Base-by-base conservation (phyloP, 2,329 filamentous ascomycete species). In the Colletotrichum trifolii region DNA sequence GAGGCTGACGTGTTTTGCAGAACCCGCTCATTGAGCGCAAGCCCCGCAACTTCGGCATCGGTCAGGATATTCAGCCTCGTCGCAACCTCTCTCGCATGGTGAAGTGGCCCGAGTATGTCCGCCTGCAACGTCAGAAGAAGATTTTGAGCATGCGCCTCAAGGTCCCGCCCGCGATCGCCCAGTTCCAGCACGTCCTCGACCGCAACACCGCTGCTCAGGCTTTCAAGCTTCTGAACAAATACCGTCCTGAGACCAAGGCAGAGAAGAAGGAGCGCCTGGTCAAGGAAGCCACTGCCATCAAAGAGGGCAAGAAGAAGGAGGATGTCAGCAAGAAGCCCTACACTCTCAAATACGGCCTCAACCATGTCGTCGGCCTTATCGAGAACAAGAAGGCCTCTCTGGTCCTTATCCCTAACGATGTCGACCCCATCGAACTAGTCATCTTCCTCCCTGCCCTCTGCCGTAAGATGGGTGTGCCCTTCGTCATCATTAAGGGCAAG, bases 241-340 rank as follows among this genome's bases (percentile, higher is more conserved):
- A 99, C 91, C 94, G 95, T 77, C 96, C 96, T 73, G 96, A 99
- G 89, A 96, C 93, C 83, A 98, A 97, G 91, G 86, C 87, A 76
- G 95, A 98, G 91, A 99, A 99, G 93, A 99, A 98, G 91, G 96
- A 99, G 88, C 94, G 96, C 85, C 88, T 99, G 72, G 89, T 92
- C 82, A 94, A 97, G 89, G 96, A 99, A 89, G 96, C 96, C 71
- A 97, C 94, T 76, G 96, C 96, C 77, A 89, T 99, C 81, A 90
- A 94, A 81, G 94, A 98, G 84, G 96, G 96, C 83, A 97, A 98
- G 92, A 99, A 98, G 92, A 98, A 98, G 92, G 96, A 99, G 89
- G 94, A 97, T 77, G 95, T 97, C 81, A 93, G 89, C 91, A 98
- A 98, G 93, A 99, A 99, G 92, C 96, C 96, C 78, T 99, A 97